Evolutionary conservation across 2,329 filamentous ascomycete species (phyloP).

Genomic region (Purpureocillium takamizusanense): DNA sequence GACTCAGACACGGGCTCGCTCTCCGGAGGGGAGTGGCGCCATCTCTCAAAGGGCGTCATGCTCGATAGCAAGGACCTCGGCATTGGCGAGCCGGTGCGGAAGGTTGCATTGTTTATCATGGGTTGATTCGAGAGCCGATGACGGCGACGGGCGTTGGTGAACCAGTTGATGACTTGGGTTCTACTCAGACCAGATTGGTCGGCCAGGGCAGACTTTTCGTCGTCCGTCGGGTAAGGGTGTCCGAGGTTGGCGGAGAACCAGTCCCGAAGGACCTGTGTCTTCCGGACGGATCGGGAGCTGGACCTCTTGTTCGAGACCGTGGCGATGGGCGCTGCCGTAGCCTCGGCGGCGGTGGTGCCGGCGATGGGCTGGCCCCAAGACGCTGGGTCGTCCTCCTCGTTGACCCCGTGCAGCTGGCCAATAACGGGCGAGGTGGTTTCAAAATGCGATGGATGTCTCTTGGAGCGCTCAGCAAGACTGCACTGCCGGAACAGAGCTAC

Average conservation of each 20-base stretch:
- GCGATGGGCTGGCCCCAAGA: not conserved
- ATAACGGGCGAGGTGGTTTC: conserved; percentile 37
- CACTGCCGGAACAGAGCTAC: conserved; percentile 41
- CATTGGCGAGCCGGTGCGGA: conserved; percentile 33
- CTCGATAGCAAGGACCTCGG: conserved; percentile 20
- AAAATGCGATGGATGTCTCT: conserved; percentile 34
- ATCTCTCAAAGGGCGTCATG: conserved; percentile 38
- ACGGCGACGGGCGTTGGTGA: conserved; percentile 39
- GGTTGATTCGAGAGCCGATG: conserved; percentile 26
- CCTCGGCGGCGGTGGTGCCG: not conserved
- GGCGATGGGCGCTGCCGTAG: conserved; percentile 6
- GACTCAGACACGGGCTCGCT: conserved; percentile 31
- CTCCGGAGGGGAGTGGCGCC: conserved; percentile 31
- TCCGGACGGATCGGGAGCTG: conserved; percentile 32
- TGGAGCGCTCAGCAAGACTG: conserved; percentile 33
- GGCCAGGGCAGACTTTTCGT: conserved; percentile 30
- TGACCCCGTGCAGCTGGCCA: conserved; percentile 38
- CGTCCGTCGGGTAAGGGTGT: conserved; percentile 37
- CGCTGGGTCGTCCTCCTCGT: conserved; percentile 22
- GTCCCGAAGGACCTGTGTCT: conserved; percentile 32
- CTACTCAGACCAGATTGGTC: conserved; percentile 34
- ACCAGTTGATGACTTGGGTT: conserved; percentile 39
- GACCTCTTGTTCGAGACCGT: conserved; percentile 17
- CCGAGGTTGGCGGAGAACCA: conserved; percentile 37
- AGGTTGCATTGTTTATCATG: conserved; percentile 16